phyloP scores from a whole-genome alignment of 352 stramenopile species.

The Blastocystis sp. region DNA sequence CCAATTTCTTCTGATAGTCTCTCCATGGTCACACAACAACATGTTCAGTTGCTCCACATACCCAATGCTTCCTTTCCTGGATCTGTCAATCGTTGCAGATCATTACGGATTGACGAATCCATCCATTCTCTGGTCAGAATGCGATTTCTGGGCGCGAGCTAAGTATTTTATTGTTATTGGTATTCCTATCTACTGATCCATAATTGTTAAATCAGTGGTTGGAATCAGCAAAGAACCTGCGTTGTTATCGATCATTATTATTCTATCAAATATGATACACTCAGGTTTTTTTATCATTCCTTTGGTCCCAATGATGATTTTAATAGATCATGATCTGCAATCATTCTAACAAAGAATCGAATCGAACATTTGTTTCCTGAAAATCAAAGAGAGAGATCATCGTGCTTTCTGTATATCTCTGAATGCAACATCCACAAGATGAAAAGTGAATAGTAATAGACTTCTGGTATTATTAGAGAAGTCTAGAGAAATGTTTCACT shows the following conservation, averaged over 20 bases:
- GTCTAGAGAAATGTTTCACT: too few species aligned
- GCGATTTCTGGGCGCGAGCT: constrained; percentile 69
- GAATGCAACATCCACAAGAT: too few species aligned
- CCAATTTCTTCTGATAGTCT: constrained; percentile 87
- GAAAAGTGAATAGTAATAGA: too few species aligned
- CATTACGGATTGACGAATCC: constrained; percentile 96
- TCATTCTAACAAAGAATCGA: constrained; percentile 91
- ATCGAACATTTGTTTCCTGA: too few species aligned
- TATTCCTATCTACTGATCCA: constrained; percentile 94
- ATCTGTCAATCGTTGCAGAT: constrained; percentile 83
- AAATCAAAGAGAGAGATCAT: too few species aligned
- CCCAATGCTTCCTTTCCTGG: constrained; percentile 91
- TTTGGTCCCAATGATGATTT: constrained; percentile 99
- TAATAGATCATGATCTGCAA: constrained; percentile 97
- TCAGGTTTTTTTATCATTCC: constrained; percentile 95
- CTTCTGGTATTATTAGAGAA: too few species aligned
- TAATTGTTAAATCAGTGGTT: constrained; percentile 97
- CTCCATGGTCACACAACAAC: constrained; percentile 80
- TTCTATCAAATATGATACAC: not conserved
- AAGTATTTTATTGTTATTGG: constrained; percentile 89
- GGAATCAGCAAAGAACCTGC: constrained; percentile 67
- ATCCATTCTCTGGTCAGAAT: constrained; percentile 97
- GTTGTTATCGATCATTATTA: not conserved
- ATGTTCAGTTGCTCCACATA: constrained; percentile 91
- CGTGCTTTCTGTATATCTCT: too few species aligned